Conservation (phyloP, 306 rosid species). For the Phaseolus lunatus region DNA sequence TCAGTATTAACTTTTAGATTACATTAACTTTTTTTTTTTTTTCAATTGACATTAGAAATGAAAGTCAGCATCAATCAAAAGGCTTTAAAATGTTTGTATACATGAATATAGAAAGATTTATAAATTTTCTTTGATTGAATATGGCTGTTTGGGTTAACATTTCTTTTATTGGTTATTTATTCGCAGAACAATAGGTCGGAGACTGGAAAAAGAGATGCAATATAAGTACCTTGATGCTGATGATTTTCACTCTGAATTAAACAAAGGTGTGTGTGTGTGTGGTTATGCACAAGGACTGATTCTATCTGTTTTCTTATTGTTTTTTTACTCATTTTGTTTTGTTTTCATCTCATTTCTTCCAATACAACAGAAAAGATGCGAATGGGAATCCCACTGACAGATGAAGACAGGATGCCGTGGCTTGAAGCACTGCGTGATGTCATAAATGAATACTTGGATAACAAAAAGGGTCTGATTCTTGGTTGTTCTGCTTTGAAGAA, state of each 20-base stretch:
- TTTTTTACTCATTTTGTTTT: not conserved
- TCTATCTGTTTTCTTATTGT: not conserved
- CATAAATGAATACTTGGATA: constrained; percentile 46
- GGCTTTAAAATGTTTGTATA: not conserved
- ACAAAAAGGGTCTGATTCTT: constrained; percentile 54
- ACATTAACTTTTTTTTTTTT: not conserved
- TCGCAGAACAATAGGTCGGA: constrained; percentile 78
- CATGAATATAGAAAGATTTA: not conserved
- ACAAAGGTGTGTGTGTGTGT: constrained; percentile 65
- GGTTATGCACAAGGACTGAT: constrained; percentile 3
- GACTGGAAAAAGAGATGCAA: constrained; percentile 61
- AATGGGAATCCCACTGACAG: constrained; percentile 74
- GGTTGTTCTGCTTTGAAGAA: constrained; percentile 86
- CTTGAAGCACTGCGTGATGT: constrained; percentile 64
- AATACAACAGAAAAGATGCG: constrained; percentile 73
- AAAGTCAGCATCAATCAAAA: too few relatives aligned
- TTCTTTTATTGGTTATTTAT: constrained; percentile 21
- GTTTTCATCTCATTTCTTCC: not conserved
- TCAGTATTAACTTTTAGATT: too few relatives aligned
- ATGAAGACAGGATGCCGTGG: constrained; percentile 87
- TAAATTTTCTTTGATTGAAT: too few relatives aligned
- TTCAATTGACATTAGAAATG: too few relatives aligned
- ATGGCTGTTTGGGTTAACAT: not conserved
- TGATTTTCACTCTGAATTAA: constrained; percentile 80
- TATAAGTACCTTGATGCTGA: constrained; percentile 82